phyloP scores from a whole-genome alignment of 306 rosid species.

The Herpetospermum pedunculosum region DNA sequence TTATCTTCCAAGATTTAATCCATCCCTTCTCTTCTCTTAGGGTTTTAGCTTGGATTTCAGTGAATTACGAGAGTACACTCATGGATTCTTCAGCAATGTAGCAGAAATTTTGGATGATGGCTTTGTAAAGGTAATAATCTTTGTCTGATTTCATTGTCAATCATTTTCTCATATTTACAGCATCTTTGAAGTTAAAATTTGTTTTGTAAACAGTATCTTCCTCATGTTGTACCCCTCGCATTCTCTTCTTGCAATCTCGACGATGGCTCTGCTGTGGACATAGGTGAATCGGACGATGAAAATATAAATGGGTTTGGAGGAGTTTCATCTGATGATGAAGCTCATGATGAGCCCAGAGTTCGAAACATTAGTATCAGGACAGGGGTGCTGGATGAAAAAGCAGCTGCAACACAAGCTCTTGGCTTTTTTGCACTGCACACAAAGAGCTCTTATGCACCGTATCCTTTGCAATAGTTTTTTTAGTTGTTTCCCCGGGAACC shows the following conservation, averaged over 20 bases:
- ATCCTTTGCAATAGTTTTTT: conserved; percentile 32
- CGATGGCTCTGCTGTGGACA: conserved; percentile 92
- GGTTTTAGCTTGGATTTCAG: conserved; percentile 88
- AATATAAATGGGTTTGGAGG: conserved; percentile 81
- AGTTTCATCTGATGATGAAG: conserved; percentile 97
- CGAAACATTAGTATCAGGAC: conserved; percentile 90
- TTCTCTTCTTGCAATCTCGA: conserved; percentile 95
- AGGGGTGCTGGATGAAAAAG: conserved; percentile 97
- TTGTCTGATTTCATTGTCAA: conserved; percentile 13
- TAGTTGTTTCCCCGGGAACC: neutral
- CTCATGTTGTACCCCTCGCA: conserved; percentile 88
- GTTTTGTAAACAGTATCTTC: conserved; percentile 69
- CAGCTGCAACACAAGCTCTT: conserved; percentile 99
- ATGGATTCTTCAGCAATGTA: conserved; percentile 94
- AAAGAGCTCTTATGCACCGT: conserved; percentile 74
- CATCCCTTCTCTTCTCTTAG: conserved; percentile 31
- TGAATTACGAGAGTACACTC: conserved; percentile 95
- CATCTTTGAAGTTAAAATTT: conserved; percentile 8
- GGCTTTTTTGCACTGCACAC: conserved; percentile 93
- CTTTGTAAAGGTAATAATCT: conserved; percentile 50
- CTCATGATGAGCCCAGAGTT: conserved; percentile 94
- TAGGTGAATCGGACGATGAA: conserved; percentile 81
- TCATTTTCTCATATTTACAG: conserved; percentile 12
- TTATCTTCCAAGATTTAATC: conserved; percentile 9
- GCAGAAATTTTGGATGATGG: conserved; percentile 85